These are phyloP conservation scores for Macrophomina pseudophaseolina DNA, from an alignment of 2,329 filamentous ascomycete genomes.

Conservation along the genomic window DNA sequence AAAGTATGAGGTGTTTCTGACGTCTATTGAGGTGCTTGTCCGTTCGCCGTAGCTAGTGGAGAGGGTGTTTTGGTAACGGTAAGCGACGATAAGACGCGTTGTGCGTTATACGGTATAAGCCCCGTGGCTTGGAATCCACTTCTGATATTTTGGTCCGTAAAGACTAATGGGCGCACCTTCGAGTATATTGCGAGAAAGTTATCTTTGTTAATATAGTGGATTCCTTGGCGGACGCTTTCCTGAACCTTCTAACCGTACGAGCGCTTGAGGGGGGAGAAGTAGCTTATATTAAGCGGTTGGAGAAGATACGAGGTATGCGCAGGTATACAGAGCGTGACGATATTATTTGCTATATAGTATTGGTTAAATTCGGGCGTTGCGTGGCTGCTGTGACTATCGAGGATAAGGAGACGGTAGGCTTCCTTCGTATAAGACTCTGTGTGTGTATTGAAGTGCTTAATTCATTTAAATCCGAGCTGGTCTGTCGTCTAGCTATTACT, in stretches of 20 bases:
- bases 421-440: conserved; percentile 27
- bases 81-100: conserved; percentile 31
- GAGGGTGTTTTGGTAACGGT: conserved; percentile 31
- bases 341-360: conserved; percentile 29
- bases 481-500: too few relatives aligned
- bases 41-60: conserved; percentile 27
- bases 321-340: conserved; percentile 28
- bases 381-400: conserved; percentile 30
- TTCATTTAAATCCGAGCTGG: too few relatives aligned
- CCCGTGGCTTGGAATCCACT: conserved; percentile 30
- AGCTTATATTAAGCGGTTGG: conserved; percentile 25
- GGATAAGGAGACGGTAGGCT: conserved; percentile 29
- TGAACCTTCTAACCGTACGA: not conserved
- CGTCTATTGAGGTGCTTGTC: conserved; percentile 27
- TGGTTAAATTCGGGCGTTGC: conserved; percentile 28
- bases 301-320: conserved; percentile 20
- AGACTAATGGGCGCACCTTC: not conserved
- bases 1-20: conserved; percentile 32
- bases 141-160: conserved; percentile 30
- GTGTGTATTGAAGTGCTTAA: conserved; percentile 23
- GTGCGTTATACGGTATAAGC: conserved; percentile 29
- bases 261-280: conserved; percentile 5
- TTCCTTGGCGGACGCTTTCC: conserved; percentile 6
- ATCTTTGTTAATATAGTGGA: conserved; percentile 27
- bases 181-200: not conserved